Evolutionary conservation across 75 land plant genomes (phyloP), one percentile per base, ranked within the genome.

Genomic region (Picea sitchensis): DNA sequence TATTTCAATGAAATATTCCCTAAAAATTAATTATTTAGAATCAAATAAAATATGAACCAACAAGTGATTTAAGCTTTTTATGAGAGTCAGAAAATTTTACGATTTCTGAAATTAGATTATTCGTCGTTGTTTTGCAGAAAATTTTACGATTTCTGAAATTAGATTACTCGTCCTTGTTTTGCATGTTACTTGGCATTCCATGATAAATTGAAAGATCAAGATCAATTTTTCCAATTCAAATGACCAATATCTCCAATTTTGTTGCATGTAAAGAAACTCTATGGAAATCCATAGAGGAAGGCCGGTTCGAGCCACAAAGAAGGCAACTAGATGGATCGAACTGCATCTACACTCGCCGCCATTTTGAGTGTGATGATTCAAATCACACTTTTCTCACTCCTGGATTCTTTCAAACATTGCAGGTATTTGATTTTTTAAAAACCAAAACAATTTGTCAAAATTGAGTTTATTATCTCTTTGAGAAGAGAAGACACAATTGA

Each of bases 361-460:
- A 26, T 26, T 26, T 26, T 26, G 26, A 26, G 26, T 26, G 26
- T 26, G 26, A 26, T 26, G 26, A 26, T 26, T 26, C 26, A 26
- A 26, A 26, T 26, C 26, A 26, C 26, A 26, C 26, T 26, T 26
- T 26, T 0, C 26, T 26, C 26, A 26, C 26, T 26, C 26, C 26
- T 26, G 26, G 26, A 20, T 93, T 93, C 87, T 93, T 93, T 79
- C 92, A 93, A 36, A 79, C 86, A 11, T 73, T 93, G 36, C 96
- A 93, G 93, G 95, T 86, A 87, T 77, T 26, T 58, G 54, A 32
- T 18, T 58, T 78, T 44, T 73, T 11, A 30, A 65, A 34, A 67
- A 2, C 5, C 5, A 21, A 20, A 61, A 6, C 5, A 67, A 67
- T 4, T 1, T 67, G 4, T 4, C 3, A 3, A 64, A 64, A 64